Evolutionary conservation across 306 rosid genomes (phyloP).

Genomic region (Inga oerstediana): DNA sequence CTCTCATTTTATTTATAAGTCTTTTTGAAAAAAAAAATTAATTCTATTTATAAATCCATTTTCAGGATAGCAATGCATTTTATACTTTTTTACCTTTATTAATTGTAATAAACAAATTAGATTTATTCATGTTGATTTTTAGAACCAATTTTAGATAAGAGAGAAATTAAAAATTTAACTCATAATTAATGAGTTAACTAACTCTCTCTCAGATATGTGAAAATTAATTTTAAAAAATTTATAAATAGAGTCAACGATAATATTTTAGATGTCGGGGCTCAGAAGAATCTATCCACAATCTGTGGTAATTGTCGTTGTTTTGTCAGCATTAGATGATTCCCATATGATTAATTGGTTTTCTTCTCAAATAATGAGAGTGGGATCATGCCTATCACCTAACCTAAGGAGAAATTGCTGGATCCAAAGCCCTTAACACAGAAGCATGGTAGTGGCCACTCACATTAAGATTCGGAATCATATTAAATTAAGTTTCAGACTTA

Average conservation of each 20-base stretch:
- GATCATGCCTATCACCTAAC: not conserved
- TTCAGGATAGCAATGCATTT: no score
- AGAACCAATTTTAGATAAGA: no score
- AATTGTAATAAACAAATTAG: no score
- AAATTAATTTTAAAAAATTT: no score
- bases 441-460: not conserved
- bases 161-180: no score
- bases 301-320: not conserved
- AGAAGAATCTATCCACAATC: not conserved
- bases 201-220: no score
- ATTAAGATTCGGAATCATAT: not conserved
- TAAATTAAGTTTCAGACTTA: not conserved
- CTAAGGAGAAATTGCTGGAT: not conserved
- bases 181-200: no score
- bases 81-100: no score
- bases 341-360: not conserved
- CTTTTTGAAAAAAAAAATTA: no score
- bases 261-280: not conserved
- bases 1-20: no score
- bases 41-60: no score
- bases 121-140: no score
- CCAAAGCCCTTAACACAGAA: not conserved
- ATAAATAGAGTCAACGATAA: not conserved
- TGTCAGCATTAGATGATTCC: not conserved
- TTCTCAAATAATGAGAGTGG: not conserved